Conservation (phyloP, 2,329 filamentous ascomycete species). For the Aspergillus transmontanensis region DNA sequence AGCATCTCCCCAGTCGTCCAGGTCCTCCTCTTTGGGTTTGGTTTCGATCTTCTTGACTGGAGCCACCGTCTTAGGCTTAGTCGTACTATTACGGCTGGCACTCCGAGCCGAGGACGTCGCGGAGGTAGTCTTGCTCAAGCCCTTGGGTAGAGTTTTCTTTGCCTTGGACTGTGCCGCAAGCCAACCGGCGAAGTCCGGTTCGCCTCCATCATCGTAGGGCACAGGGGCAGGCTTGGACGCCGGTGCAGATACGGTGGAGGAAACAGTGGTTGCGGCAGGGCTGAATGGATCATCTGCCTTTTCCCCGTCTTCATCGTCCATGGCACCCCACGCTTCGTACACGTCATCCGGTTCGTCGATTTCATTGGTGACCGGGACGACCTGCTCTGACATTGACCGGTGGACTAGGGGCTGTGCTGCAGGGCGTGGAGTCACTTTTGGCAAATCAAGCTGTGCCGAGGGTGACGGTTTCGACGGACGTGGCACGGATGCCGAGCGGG, state of each 20-base stretch:
- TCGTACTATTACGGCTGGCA: constrained; percentile 37
- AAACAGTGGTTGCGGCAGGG: constrained; percentile 35
- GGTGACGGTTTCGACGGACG: constrained; percentile 40
- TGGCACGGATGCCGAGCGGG: constrained; percentile 53
- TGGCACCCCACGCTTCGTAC: constrained; percentile 74
- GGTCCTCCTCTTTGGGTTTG: constrained; percentile 55
- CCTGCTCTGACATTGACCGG: constrained; percentile 45
- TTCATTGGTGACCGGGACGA: constrained; percentile 48
- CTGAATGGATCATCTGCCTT: constrained; percentile 47
- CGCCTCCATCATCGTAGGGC: constrained; percentile 78
- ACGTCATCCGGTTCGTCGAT: constrained; percentile 60
- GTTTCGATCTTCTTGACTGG: constrained; percentile 69
- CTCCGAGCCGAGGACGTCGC: constrained; percentile 37
- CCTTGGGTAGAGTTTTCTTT: constrained; percentile 82
- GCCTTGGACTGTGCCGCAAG: constrained; percentile 79
- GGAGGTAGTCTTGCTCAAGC: constrained; percentile 64
- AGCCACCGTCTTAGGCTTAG: constrained; percentile 52
- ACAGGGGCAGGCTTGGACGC: constrained; percentile 41
- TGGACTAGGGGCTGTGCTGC: constrained; percentile 33
- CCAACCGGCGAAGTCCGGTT: constrained; percentile 97
- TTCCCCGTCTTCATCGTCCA: constrained; percentile 60
- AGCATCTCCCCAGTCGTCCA: constrained; percentile 53
- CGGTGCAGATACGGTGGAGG: constrained; percentile 29
- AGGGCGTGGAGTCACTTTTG: constrained; percentile 28
- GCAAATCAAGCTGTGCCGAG: constrained; percentile 23